Evolutionary conservation across 139 green algal species (phyloP), one percentile per base, ranked within the genome.

Genomic region (Marvania coccoides): DNA sequence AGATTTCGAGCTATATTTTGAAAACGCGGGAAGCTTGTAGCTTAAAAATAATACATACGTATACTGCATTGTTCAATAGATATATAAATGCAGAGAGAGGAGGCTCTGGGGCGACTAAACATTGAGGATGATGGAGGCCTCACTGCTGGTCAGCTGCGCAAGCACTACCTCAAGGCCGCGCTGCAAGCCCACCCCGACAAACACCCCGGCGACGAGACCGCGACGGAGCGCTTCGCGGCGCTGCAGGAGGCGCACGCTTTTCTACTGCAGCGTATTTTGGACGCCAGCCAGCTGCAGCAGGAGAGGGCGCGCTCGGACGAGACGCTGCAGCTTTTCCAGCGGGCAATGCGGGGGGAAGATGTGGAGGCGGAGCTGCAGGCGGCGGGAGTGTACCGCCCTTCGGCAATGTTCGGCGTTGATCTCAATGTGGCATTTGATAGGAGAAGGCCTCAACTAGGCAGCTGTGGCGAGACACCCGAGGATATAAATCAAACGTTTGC

Each of bases 101-200:
- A n/a, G n/a, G n/a, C n/a, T n/a, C n/a, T n/a, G n/a, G n/a, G n/a
- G n/a, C n/a, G n/a, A n/a, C n/a, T n/a, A n/a, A n/a, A n/a, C n/a
- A n/a, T n/a, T n/a, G n/a, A n/a, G n/a, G n/a, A n/a, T n/a, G 42
- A 51, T 51, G 19, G 19, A 28, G 42, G 19, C 46, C 19, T 63
- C 6, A 63, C 45, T 63, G 8, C 10, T 24, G 15, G 35, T 24
- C 3, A 42, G 0, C n/a, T 77, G 13, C 61, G 70, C 30, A 71
- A 66, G 9, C 70, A 71, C 2, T 86, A 82, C 40, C 37, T 78
- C 2, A 55, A 26, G 7, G 38, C 74, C 8, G 79, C 79, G 13
- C 56, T 86, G n/a, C 47, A 71, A n/a, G 54, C 24, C 12, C 80
- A 88, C 29, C 81, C 81, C 1, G 81, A 88, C 57, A 86, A 86